phyloP scores from a whole-genome alignment of 2,329 filamentous ascomycete species.

The Bretziella fagacearum region DNA sequence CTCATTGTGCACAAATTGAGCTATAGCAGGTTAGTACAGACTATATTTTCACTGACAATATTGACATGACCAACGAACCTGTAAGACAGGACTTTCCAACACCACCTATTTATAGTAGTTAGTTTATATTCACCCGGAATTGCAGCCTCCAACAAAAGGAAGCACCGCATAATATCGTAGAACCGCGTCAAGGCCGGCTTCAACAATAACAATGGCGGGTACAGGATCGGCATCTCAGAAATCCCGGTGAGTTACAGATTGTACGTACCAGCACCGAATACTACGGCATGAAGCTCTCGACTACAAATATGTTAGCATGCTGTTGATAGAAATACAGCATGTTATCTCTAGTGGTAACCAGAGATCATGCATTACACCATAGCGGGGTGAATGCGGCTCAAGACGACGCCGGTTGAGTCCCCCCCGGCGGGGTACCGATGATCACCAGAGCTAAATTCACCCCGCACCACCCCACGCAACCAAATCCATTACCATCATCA shows the following conservation, averaged over 20 bases:
- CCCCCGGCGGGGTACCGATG: neutral
- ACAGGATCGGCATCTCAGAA: neutral
- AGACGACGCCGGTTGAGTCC: too few relatives aligned
- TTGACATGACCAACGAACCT: conserved; percentile 37
- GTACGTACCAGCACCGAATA: conserved; percentile 58
- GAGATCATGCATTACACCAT: neutral
- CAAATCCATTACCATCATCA: neutral
- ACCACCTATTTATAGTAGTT: conserved; percentile 40
- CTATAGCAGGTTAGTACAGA: conserved; percentile 27
- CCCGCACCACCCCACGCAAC: neutral
- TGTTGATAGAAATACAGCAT: neutral
- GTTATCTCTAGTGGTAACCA: neutral
- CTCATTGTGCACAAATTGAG: conserved; percentile 85
- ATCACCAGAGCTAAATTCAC: too few relatives aligned
- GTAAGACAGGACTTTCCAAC: conserved; percentile 88
- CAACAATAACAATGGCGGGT: neutral
- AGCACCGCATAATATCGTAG: too few relatives aligned
- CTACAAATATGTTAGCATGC: conserved; percentile 23
- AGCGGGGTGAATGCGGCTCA: neutral
- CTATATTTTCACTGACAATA: neutral
- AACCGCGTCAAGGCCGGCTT: too few relatives aligned
- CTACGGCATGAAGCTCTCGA: conserved; percentile 68
- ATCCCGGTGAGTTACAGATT: too few relatives aligned
- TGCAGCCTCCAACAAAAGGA: neutral
- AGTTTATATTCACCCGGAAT: neutral